A percentile compares a stretch with the other conserved stretches of the same genome.
Evolutionary conservation across 192 early-diverging fungal genomes (phyloP).

Genomic region (Coemansia sp.): DNA sequence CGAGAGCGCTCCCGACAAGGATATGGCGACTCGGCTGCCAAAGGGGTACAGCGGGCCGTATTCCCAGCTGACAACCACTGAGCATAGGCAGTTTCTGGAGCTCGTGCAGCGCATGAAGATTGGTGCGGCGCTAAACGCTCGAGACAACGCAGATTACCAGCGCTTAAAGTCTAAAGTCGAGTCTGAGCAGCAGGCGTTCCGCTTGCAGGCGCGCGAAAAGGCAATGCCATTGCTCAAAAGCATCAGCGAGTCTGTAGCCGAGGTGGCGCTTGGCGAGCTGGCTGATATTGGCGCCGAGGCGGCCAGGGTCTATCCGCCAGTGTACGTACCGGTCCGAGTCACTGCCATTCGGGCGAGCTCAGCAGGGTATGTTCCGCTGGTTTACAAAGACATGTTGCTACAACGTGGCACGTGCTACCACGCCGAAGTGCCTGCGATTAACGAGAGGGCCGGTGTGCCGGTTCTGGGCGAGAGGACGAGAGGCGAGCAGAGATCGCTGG

Average conservation of each 20-base stretch:
- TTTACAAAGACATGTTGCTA: slow-evolving; percentile 32
- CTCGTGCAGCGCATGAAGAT: slow-evolving; percentile 17
- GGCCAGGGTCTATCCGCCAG: slow-evolving; percentile 14
- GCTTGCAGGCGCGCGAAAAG: slow-evolving; percentile 23
- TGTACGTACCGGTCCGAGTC: slow-evolving; percentile 20
- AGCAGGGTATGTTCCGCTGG: slow-evolving; percentile 25
- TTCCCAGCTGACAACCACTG: slow-evolving; percentile 29
- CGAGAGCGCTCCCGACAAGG: slow-evolving; percentile 4
- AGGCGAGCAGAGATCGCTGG: not conserved
- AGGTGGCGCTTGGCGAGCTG: not conserved
- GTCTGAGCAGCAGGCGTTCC: slow-evolving; percentile 38
- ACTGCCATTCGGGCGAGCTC: slow-evolving; percentile 32
- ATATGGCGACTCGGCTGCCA: slow-evolving; percentile 15
- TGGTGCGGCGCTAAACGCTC: not conserved
- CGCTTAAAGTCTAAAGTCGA: slow-evolving; percentile 31
- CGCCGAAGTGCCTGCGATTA: not conserved
- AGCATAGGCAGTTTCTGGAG: slow-evolving; percentile 25
- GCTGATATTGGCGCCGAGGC: slow-evolving; percentile 1
- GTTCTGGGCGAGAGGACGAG: not conserved
- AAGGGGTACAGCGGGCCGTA: slow-evolving; percentile 34
- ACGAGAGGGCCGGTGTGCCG: not conserved
- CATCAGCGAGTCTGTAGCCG: not conserved
- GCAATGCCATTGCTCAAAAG: slow-evolving; percentile 8
- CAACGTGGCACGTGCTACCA: slow-evolving; percentile 36
- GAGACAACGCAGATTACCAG: slow-evolving; percentile 21